These are phyloP conservation scores for Prunus mongolica DNA, from an alignment of 306 rosid species.

Conservation along the genomic window DNA sequence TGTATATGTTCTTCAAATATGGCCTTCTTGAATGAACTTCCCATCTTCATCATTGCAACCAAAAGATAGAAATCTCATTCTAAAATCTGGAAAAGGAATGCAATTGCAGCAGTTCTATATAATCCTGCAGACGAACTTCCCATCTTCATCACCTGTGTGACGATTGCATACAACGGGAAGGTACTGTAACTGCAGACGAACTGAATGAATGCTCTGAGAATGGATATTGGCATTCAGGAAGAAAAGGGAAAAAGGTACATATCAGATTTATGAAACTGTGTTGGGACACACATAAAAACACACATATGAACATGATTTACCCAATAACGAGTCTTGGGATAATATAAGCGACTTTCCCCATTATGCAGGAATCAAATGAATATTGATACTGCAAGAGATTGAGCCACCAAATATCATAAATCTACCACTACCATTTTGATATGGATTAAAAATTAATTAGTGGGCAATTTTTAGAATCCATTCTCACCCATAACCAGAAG, in stretches of 20 bases:
- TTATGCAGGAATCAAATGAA: constrained; percentile 32
- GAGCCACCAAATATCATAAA: not conserved
- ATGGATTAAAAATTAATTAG: not conserved
- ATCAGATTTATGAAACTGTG: not conserved
- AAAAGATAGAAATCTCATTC: not conserved
- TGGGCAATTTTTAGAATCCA: too few relatives aligned
- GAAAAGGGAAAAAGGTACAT: not conserved
- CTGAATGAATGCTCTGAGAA: constrained; percentile 21
- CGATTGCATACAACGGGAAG: constrained; percentile 29
- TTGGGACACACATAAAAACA: too few relatives aligned
- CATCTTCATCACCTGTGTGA: constrained; percentile 30
- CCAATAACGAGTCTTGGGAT: constrained; percentile 36
- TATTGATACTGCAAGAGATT: constrained; percentile 27
- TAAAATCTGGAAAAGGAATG: not conserved
- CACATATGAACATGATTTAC: constrained; percentile 1
- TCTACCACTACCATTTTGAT: not conserved
- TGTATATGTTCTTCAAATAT: constrained; percentile 25
- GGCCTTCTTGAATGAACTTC: constrained; percentile 26
- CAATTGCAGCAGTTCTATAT: not conserved
- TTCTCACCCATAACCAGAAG: constrained; percentile 27
- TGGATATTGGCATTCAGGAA: not conserved
- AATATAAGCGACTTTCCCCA: constrained; percentile 20
- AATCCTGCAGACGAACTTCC: not conserved
- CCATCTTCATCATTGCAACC: constrained; percentile 17
- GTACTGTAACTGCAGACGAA: constrained; percentile 35